phyloP scores from a whole-genome alignment of 495 filamentous ascomycete genomes.

The Extremus antarcticus region DNA sequence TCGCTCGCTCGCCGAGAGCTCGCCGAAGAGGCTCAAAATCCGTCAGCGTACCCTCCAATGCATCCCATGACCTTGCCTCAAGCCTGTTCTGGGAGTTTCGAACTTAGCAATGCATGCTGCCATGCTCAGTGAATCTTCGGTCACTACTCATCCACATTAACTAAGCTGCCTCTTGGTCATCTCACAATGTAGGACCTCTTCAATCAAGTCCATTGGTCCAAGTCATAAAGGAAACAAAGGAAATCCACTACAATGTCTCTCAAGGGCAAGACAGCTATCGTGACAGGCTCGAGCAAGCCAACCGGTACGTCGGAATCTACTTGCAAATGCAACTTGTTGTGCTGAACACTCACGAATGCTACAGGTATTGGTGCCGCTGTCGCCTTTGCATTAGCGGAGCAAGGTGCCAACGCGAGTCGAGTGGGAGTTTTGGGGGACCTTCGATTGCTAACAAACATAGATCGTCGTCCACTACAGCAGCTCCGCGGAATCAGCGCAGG shows the following conservation, averaged over 20 bases:
- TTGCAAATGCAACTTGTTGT: neutral
- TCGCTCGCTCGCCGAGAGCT: neutral
- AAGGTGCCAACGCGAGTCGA: neutral
- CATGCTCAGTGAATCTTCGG: too few species aligned
- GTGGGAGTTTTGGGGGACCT: neutral
- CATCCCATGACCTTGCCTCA: neutral
- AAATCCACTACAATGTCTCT: neutral
- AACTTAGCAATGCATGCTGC: neutral
- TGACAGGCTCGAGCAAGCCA: neutral
- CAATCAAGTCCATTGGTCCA: too few species aligned
- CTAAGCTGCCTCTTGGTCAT: too few species aligned
- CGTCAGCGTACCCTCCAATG: neutral
- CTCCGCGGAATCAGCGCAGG: neutral
- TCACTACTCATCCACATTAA: too few species aligned
- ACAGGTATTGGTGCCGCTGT: constrained; percentile 3
- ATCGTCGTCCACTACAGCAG: neutral
- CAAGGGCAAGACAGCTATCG: constrained; percentile 1
- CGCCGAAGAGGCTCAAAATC: neutral
- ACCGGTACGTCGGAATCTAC: neutral
- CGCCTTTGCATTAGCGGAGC: neutral
- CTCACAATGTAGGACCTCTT: too few species aligned
- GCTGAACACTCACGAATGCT: neutral
- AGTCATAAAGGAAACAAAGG: neutral
- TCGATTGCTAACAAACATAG: neutral
- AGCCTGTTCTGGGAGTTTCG: neutral